A percentile compares a stretch with the other conserved stretches of the same genome.
phyloP scores from a whole-genome alignment of 345 rosid species.

The Iberis pinnata region DNA sequence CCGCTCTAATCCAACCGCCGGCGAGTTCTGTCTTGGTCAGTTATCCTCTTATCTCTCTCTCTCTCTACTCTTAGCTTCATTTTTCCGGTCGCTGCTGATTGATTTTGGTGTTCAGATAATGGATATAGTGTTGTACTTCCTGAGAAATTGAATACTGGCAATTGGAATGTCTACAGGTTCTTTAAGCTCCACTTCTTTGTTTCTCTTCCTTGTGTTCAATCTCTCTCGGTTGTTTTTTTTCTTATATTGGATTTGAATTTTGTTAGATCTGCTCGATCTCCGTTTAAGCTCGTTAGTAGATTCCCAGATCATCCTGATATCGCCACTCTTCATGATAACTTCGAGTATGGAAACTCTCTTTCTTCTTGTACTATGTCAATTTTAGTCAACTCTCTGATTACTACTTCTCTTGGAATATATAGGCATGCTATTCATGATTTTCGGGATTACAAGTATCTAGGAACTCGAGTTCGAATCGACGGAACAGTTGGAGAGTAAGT shows the following conservation, averaged over 20 bases:
- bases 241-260: neutral
- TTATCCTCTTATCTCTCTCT: neutral
- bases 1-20: constrained; percentile 49
- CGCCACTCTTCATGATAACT: constrained; percentile 86
- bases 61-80: neutral
- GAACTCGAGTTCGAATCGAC: constrained; percentile 74
- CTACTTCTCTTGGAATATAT: neutral
- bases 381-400: constrained; percentile 5
- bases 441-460: constrained; percentile 78
- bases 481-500: constrained; percentile 97
- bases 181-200: neutral
- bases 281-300: constrained; percentile 66
- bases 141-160: constrained; percentile 79
- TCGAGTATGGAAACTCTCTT: constrained; percentile 49
- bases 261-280: constrained; percentile 68
- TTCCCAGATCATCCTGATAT: constrained; percentile 82
- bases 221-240: neutral
- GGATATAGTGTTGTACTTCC: constrained; percentile 91
- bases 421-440: constrained; percentile 71
- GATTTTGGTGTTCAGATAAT: constrained; percentile 44
- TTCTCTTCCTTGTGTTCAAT: neutral
- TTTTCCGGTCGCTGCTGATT: constrained; percentile 3
- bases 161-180: constrained; percentile 93
- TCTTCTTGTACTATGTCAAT: constrained; percentile 5
- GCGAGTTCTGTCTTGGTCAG: constrained; percentile 67